phyloP scores from a whole-genome alignment of 1,284 basidiomycete genomes.

The Rhodotorula sp. region DNA sequence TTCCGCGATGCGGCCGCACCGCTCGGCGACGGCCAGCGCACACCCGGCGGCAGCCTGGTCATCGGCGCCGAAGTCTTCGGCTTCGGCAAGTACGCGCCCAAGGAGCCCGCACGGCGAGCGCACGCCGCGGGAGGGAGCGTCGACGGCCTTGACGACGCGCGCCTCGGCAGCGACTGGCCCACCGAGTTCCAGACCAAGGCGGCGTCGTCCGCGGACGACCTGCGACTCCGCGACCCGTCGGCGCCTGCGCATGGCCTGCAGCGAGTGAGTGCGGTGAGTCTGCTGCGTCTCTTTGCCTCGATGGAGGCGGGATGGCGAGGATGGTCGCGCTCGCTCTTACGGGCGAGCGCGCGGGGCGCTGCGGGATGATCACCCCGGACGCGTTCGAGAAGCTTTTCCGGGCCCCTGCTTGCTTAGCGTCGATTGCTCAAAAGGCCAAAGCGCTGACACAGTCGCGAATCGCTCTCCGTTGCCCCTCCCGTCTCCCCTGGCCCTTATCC shows the following conservation, averaged over 20 bases:
- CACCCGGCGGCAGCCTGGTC: constrained; percentile 38
- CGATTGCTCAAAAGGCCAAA: background rate
- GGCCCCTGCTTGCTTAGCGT: background rate
- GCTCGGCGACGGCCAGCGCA: constrained; percentile 31
- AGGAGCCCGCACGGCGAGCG: constrained; percentile 11
- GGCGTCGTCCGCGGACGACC: constrained; percentile 5
- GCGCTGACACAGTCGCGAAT: background rate
- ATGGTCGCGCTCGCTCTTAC: too few relatives aligned
- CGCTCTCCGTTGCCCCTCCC: background rate
- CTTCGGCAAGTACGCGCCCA: constrained; percentile 31
- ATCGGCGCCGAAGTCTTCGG: constrained; percentile 42
- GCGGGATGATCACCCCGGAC: background rate
- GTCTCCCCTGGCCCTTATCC: background rate
- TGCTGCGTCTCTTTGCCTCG: background rate
- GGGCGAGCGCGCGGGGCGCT: background rate
- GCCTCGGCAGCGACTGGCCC: constrained; percentile 11
- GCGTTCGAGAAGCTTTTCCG: too few relatives aligned
- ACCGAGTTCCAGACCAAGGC: constrained; percentile 8
- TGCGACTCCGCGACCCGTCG: background rate
- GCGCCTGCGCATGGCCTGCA: background rate
- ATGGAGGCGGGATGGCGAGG: too few relatives aligned
- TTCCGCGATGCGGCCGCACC: constrained; percentile 23
- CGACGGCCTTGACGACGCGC: constrained; percentile 14
- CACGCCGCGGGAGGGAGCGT: background rate
- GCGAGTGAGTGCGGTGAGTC: constrained; percentile 28